Evolutionary conservation across 768 basidiomycete species (phyloP).

Genomic region (Rickenella mellea): DNA sequence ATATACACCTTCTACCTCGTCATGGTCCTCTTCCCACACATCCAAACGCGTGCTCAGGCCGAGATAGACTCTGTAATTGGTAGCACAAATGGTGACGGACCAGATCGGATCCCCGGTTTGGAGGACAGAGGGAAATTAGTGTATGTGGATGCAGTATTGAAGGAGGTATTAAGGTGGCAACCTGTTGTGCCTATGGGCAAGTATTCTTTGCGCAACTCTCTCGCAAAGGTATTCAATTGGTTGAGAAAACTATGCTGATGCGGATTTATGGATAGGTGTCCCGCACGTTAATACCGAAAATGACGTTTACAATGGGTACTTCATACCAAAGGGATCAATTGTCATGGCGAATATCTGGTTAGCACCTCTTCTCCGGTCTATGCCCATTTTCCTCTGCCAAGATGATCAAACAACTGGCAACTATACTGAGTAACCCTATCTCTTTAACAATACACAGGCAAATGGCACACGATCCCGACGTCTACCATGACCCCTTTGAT

Average conservation of each 20-base stretch:
- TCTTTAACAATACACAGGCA: background rate
- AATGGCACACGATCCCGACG: conserved; percentile 13
- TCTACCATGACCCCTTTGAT: conserved; percentile 16
- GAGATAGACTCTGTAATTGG: background rate
- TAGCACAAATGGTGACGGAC: no score
- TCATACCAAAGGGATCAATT: conserved; percentile 19
- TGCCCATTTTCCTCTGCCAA: background rate
- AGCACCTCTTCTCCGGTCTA: no score
- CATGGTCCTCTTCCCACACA: background rate
- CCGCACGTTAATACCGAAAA: conserved; percentile 19
- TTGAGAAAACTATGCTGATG: background rate
- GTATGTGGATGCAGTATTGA: conserved; percentile 1
- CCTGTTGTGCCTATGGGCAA: background rate
- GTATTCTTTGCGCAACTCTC: background rate
- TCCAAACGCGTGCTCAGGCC: background rate
- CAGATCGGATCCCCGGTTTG: background rate
- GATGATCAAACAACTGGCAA: background rate
- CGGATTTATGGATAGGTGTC: conserved; percentile 1
- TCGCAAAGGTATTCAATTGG: background rate
- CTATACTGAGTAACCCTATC: no score
- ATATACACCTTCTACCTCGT: background rate
- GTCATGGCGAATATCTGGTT: conserved; percentile 7
- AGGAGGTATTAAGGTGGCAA: background rate
- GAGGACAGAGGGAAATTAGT: background rate
- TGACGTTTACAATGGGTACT: conserved; percentile 21